These are phyloP conservation scores for Ogataea populi-albae DNA, from an alignment of 805 yeast genomes.

Conservation along the genomic window DNA sequence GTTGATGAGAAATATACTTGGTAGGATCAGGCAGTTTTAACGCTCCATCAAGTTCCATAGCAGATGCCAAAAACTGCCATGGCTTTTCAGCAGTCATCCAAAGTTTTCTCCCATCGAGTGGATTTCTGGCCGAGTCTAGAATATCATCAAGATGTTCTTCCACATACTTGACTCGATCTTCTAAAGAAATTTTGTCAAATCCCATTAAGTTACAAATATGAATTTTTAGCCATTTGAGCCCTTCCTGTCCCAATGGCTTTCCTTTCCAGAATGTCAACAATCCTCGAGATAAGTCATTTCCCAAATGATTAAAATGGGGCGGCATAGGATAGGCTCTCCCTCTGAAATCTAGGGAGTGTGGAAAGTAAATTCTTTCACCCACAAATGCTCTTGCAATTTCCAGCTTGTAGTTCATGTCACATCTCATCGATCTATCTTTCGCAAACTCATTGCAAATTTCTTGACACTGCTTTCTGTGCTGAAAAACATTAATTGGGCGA, in stretches of 20 bases:
- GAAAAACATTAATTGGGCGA: conserved; percentile 68
- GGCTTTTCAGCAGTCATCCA: conserved; percentile 79
- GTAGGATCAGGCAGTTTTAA: conserved; percentile 60
- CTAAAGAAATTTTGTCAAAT: conserved; percentile 66
- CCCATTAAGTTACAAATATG: conserved; percentile 75
- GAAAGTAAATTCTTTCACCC: conserved; percentile 76
- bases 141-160: conserved; percentile 56
- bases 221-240: conserved; percentile 71
- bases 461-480: conserved; percentile 64
- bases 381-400: conserved; percentile 93
- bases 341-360: conserved; percentile 78
- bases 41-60: conserved; percentile 65
- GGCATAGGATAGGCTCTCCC: conserved; percentile 83
- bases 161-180: conserved; percentile 58
- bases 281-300: conserved; percentile 75
- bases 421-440: conserved; percentile 77
- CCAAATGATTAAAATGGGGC: conserved; percentile 78
- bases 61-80: conserved; percentile 75
- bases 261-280: conserved; percentile 77
- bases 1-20: conserved; percentile 64
- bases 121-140: conserved; percentile 57
- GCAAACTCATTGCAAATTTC: conserved; percentile 58
- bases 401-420: conserved; percentile 88
- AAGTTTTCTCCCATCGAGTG: conserved; percentile 56
- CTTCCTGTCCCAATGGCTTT: conserved; percentile 58